Percentiles rank a stretch among this genome's conserved stretches.
These are phyloP conservation scores for Hippophae rhamnoides DNA, from an alignment of 306 rosid genomes.

Conservation along the genomic window DNA sequence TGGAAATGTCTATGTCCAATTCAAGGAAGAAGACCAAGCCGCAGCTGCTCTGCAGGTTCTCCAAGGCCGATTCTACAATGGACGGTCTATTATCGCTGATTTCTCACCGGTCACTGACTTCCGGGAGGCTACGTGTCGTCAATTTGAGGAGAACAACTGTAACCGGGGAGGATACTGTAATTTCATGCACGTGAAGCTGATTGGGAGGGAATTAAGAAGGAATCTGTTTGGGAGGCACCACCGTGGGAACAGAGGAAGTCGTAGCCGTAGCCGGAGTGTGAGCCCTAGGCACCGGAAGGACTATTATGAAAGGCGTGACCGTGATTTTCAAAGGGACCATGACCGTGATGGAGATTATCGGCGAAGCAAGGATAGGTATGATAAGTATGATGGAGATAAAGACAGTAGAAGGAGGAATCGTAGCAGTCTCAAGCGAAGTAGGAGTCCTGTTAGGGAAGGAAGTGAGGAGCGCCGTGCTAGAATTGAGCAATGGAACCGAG, in stretches of 20 bases:
- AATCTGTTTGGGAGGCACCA: constrained; percentile 42
- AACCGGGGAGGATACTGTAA: constrained; percentile 39
- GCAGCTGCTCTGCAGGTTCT: constrained; percentile 39
- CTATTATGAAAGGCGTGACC: no score
- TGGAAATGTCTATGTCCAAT: constrained; percentile 35
- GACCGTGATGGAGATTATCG: constrained; percentile 25
- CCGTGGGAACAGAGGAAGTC: constrained; percentile 27
- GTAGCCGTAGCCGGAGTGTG: constrained; percentile 42
- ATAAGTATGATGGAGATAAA: constrained; percentile 16
- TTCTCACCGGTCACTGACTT: constrained; percentile 39
- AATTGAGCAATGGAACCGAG: constrained; percentile 69
- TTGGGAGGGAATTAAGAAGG: constrained; percentile 54
- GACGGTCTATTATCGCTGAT: constrained; percentile 34
- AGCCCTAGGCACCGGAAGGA: constrained; percentile 32
- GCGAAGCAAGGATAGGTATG: constrained; percentile 24
- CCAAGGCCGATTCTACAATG: constrained; percentile 53
- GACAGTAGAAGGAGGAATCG: constrained; percentile 37
- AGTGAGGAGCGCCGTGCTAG: constrained; percentile 72
- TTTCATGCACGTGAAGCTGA: constrained; percentile 43
- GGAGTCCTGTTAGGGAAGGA: constrained; percentile 50
- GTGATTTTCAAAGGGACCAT: constrained; percentile 7
- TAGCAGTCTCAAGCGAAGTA: constrained; percentile 30
- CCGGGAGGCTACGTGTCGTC: constrained; percentile 38
- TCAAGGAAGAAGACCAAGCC: constrained; percentile 36
- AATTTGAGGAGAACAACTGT: constrained; percentile 32